Evolutionary conservation across 202 grass and related monocot genomes (phyloP).

Genomic region (Digitaria exilis): DNA sequence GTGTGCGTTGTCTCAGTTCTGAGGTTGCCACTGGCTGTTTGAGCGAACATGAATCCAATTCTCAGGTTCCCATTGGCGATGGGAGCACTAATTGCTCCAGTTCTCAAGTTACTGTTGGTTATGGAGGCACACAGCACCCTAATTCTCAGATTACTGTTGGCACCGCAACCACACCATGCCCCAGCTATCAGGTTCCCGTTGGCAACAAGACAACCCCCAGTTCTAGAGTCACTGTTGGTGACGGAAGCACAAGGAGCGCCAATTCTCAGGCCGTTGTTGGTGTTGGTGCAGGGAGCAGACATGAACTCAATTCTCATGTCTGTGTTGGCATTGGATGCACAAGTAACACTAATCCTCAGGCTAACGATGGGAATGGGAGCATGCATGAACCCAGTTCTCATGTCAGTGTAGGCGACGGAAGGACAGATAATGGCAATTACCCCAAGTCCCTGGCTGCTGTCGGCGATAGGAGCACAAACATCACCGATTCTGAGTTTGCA

Average conservation of each 20-base stretch:
- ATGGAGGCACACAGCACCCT: not conserved
- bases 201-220: not conserved
- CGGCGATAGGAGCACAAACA: not conserved
- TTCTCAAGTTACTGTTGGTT: not conserved
- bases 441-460: not conserved
- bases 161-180: not conserved
- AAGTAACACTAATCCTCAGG: not conserved
- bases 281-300: not conserved
- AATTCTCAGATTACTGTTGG: not conserved
- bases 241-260: not conserved
- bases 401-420: no score
- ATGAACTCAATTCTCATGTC: constrained; percentile 4
- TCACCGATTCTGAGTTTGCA: not conserved
- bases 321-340: not conserved
- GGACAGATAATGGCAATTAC: no score
- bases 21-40: not conserved
- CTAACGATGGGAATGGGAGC: not conserved
- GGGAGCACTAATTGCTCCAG: not conserved
- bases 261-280: not conserved
- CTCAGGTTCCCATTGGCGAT: not conserved
- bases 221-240: not conserved
- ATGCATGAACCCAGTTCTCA: no score
- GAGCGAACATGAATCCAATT: not conserved
- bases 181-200: not conserved
- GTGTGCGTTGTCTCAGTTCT: not conserved